Percentiles rank a stretch among this genome's conserved stretches.
Conservation (phyloP, 2,329 filamentous ascomycete genomes). For the Aspergillus texensis region DNA sequence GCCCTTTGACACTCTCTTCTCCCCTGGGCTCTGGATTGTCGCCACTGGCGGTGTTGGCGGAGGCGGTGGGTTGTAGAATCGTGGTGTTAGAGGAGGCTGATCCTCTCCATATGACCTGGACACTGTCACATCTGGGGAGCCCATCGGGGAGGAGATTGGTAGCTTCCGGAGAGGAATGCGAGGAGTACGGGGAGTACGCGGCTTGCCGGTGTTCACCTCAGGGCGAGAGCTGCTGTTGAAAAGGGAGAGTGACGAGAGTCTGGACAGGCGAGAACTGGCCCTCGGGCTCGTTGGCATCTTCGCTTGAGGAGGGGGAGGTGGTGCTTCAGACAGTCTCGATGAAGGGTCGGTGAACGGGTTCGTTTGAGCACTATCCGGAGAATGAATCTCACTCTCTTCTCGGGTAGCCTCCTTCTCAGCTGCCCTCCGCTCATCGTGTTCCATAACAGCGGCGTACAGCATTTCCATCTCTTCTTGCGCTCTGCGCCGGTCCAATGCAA, state of each 20-base stretch:
- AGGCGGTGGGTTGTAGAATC: slow-evolving; percentile 58
- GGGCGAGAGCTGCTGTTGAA: slow-evolving; percentile 45
- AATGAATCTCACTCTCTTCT: slow-evolving; percentile 22
- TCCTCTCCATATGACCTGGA: slow-evolving; percentile 50
- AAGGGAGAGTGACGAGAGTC: slow-evolving; percentile 43
- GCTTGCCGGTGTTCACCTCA: slow-evolving; percentile 43
- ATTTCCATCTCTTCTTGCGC: slow-evolving; percentile 83
- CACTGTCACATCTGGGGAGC: slow-evolving; percentile 47
- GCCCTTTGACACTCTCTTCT: slow-evolving; percentile 23
- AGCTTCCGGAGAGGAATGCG: slow-evolving; percentile 54
- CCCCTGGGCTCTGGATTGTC: slow-evolving; percentile 40
- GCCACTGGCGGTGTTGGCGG: slow-evolving; percentile 47
- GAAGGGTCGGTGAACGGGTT: slow-evolving; percentile 35
- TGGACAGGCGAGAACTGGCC: slow-evolving; percentile 41
- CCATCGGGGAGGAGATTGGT: slow-evolving; percentile 60
- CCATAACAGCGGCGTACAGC: slow-evolving; percentile 89
- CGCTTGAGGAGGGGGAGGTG: slow-evolving; percentile 21
- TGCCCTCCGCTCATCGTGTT: slow-evolving; percentile 68
- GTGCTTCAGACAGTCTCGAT: slow-evolving; percentile 28
- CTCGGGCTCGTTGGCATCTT: slow-evolving; percentile 34
- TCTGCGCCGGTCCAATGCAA: slow-evolving; percentile 73
- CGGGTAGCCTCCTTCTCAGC: slow-evolving; percentile 14
- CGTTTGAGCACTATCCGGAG: slow-evolving; percentile 28
- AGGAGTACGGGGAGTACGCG: slow-evolving; percentile 48
- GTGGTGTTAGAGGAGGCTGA: slow-evolving; percentile 60